Evolutionary conservation across 805 yeast species (phyloP), one percentile per base, ranked within the genome.

Genomic region (Candida glaebosa): DNA sequence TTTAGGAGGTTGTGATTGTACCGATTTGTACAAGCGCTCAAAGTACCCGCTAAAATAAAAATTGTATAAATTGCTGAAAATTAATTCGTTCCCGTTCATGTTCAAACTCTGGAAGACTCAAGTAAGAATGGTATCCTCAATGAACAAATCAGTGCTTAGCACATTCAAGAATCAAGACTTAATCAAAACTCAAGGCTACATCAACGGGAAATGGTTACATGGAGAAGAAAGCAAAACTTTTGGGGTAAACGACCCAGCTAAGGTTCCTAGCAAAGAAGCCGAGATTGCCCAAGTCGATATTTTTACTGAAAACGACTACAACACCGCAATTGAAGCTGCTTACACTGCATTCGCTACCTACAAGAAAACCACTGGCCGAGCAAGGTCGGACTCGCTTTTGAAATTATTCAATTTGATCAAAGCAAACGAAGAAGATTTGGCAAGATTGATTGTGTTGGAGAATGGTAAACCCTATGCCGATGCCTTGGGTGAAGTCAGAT

Each of bases 201-300:
- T 87, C 59, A 79, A 86, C 53, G 96, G 96, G 31, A 66, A 80
- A 51, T 89, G 96, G 95, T 58, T 78, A 25, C 52, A 63, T 19
- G 61, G 76, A 4, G 45, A 59, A 10, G 59, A 70, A 10, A 58
- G 67, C 5, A 65, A 68, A 14, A 60, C 72, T 3, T 89, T 88
- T 58, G 64, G 71, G 3, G 95, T 90, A 14, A 60, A 63, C 10
- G 87, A 91, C 58, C 97, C 97, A 3, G 95, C 95, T 0, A 71
- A 75, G 18, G 45, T 42, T 37, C 63, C 63, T 3, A 42, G 50
- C 9, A 44, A 47, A 7, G 72, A 67, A 17, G 72, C 72, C 15
- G 63, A 68, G 12, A 51, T 81, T 18, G 75, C 80, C 4, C 63
- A 68, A 3, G 84, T 84, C 2, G 76, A 85, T 7, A 80, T 84